phyloP scores from a whole-genome alignment of 148 eudicot species.

The Polygonum maritimum region DNA sequence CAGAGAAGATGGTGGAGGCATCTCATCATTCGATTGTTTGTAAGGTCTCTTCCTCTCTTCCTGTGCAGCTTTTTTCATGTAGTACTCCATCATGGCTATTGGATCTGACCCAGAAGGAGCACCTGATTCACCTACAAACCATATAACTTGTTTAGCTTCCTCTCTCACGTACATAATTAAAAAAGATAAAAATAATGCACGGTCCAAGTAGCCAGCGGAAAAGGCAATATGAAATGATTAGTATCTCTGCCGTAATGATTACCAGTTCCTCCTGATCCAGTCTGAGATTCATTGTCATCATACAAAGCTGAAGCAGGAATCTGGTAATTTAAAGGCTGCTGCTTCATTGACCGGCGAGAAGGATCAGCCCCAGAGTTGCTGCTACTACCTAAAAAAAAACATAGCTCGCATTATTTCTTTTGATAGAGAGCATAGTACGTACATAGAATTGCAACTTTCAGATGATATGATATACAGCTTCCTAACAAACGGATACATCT shows the following conservation, averaged over 20 bases:
- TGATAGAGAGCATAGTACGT: not conserved
- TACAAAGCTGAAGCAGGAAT: conserved; percentile 79
- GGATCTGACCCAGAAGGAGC: conserved; percentile 61
- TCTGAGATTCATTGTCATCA: conserved; percentile 38
- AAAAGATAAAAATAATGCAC: not conserved
- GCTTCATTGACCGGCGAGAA: conserved; percentile 38
- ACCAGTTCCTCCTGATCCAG: conserved; percentile 36
- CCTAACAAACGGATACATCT: not conserved
- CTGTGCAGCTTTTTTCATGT: conserved; percentile 83
- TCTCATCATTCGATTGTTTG: conserved; percentile 83
- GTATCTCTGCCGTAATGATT: conserved; percentile 5
- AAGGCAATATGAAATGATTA: not conserved
- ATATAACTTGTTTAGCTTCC: not conserved
- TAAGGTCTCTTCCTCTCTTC: conserved; percentile 79
- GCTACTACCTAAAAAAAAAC: conserved; percentile 22
- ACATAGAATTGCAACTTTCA: not conserved
- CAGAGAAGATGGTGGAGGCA: conserved; percentile 97
- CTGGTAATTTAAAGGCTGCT: conserved; percentile 45
- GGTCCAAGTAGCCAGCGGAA: not conserved
- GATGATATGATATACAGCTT: not conserved
- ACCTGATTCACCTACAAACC: conserved; percentile 48
- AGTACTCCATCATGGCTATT: conserved; percentile 93
- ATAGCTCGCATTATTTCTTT: not conserved
- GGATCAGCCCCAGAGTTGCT: conserved; percentile 19
- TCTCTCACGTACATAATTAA: not conserved